A percentile compares a stretch with the other conserved stretches of the same genome.
These are phyloP conservation scores for Ilex asprella DNA, from an alignment of 257 asterid genomes.

Conservation along the genomic window DNA sequence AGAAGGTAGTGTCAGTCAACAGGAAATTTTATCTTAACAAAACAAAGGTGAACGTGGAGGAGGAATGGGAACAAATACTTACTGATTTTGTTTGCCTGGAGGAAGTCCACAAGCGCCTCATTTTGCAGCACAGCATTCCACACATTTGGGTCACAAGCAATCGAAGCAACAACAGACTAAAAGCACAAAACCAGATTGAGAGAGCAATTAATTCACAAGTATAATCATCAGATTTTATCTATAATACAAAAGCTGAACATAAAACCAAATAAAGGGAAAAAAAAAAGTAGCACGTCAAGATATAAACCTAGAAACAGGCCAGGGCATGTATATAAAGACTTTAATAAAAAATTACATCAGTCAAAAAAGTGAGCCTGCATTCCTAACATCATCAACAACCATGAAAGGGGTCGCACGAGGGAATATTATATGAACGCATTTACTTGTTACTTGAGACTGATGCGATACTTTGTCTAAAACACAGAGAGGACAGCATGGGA, in stretches of 20 bases:
- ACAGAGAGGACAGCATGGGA: too few species aligned
- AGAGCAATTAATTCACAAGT: not conserved
- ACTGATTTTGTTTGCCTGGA: constrained; percentile 40
- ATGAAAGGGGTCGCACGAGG: too few species aligned
- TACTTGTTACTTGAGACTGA: too few species aligned
- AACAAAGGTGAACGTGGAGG: too few species aligned
- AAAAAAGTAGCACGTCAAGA: not conserved
- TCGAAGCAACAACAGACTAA: constrained; percentile 80
- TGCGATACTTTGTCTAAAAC: too few species aligned
- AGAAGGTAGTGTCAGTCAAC: not conserved
- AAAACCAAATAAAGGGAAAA: too few species aligned
- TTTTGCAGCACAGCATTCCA: constrained; percentile 65
- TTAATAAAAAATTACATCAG: too few species aligned
- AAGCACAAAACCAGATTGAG: constrained; percentile 10
- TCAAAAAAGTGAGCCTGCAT: too few species aligned
- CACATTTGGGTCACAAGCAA: constrained; percentile 27
- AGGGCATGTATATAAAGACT: not conserved
- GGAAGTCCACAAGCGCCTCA: constrained; percentile 51
- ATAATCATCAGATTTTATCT: not conserved
- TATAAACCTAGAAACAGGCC: not conserved
- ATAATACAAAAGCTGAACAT: not conserved
- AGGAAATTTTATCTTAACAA: not conserved
- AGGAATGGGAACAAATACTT: constrained; percentile 7
- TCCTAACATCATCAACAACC: too few species aligned
- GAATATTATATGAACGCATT: too few species aligned